Percentiles rank a stretch among this genome's conserved stretches.
phyloP scores from a whole-genome alignment of 805 yeast genomes.

The Metschnikowia cubensis region DNA sequence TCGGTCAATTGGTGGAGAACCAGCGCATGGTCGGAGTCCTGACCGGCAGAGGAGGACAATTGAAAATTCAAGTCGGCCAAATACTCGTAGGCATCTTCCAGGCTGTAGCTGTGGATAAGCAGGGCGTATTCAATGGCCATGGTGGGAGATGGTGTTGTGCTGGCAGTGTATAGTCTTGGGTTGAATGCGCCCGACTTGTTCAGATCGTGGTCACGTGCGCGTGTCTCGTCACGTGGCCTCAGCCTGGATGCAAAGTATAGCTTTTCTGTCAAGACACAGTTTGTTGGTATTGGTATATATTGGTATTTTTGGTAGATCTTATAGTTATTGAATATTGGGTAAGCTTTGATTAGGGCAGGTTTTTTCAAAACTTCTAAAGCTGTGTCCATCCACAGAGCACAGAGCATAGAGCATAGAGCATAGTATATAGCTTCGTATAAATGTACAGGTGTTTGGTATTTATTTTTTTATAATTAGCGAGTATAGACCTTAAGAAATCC shows the following conservation, averaged over 20 bases:
- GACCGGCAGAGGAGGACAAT: conserved; percentile 9
- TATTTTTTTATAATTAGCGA: too few species aligned
- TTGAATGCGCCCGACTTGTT: conserved; percentile 1
- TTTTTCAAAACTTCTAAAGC: too few species aligned
- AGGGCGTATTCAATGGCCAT: conserved; percentile 8
- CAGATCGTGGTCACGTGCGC: not conserved
- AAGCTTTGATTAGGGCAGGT: too few species aligned
- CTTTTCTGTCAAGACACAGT: too few species aligned
- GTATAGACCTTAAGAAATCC: too few species aligned
- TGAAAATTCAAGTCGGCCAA: conserved; percentile 20
- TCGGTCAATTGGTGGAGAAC: conserved; percentile 24
- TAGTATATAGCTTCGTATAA: too few species aligned
- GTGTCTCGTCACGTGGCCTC: not conserved
- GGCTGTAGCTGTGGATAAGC: conserved; percentile 13
- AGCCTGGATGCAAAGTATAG: not conserved
- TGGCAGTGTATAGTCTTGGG: not conserved
- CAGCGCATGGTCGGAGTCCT: conserved; percentile 14
- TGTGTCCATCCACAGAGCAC: too few species aligned
- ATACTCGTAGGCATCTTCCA: conserved; percentile 19
- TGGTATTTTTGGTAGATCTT: too few species aligned
- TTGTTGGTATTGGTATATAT: too few species aligned
- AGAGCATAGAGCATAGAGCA: too few species aligned
- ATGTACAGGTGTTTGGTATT: too few species aligned
- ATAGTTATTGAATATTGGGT: too few species aligned
- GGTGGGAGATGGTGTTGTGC: not conserved